Conservation (phyloP, 2,329 filamentous ascomycete species). For the Neodidymelliopsis sp. region DNA sequence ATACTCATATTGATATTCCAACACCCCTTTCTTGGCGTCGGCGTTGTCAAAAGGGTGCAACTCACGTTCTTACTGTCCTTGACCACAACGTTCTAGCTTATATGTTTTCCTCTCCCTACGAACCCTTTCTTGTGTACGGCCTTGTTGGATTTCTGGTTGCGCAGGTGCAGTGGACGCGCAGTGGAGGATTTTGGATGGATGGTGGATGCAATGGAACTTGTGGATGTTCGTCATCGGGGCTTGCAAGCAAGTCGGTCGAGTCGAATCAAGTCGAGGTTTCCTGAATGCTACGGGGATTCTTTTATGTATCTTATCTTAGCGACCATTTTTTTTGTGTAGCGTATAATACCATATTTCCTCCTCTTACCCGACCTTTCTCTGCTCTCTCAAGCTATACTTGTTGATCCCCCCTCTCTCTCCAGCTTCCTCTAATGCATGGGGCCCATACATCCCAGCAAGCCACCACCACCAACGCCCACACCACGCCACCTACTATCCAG, state of each 20-base stretch:
- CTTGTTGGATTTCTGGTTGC: slow-evolving; percentile 6
- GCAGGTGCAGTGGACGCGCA: slow-evolving; percentile 9
- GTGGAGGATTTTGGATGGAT: no score
- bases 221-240: no score
- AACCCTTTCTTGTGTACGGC: slow-evolving; percentile 23
- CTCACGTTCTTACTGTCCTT: slow-evolving; percentile 25
- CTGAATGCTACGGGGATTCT: slow-evolving; percentile 4
- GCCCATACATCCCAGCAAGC: no score
- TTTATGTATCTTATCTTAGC: slow-evolving; percentile 17
- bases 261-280: no score
- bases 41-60: slow-evolving; percentile 17
- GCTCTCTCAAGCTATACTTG: not conserved
- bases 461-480: not conserved
- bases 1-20: not conserved
- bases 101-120: slow-evolving; percentile 13
- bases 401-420: not conserved
- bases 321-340: slow-evolving; percentile 8
- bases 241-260: no score
- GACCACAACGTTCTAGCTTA: slow-evolving; percentile 15
- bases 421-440: not conserved
- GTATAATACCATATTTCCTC: slow-evolving; percentile 17
- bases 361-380: not conserved
- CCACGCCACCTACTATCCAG: not conserved
- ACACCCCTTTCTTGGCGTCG: slow-evolving; percentile 24
- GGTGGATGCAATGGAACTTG: no score